phyloP scores from a whole-genome alignment of 306 rosid species.

The Castanea mollissima region DNA sequence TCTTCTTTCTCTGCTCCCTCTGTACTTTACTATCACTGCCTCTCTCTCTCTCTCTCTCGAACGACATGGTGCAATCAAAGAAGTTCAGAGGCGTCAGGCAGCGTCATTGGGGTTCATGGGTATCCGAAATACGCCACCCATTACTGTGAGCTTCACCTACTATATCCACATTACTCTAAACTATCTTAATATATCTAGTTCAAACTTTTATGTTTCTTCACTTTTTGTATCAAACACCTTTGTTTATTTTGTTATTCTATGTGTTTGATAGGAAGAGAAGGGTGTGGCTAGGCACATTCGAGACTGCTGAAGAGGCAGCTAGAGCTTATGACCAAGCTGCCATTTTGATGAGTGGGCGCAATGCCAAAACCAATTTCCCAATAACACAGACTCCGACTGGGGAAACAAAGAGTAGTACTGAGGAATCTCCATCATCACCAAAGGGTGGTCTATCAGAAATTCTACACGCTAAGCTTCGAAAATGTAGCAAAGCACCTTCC shows the following conservation, averaged over 20 bases:
- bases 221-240: not conserved
- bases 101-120: slow-evolving; percentile 63
- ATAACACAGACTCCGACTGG: slow-evolving; percentile 38
- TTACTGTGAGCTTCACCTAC: slow-evolving; percentile 32
- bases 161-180: not conserved
- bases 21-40: slow-evolving; percentile 32
- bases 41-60: not conserved
- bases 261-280: slow-evolving; percentile 35
- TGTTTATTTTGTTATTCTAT: not conserved
- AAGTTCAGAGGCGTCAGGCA: slow-evolving; percentile 60
- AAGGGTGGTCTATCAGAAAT: slow-evolving; percentile 64
- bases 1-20: slow-evolving; percentile 12
- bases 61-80: slow-evolving; percentile 37
- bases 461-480: slow-evolving; percentile 77
- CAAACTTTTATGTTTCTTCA: not conserved
- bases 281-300: slow-evolving; percentile 59
- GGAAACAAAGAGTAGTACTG: slow-evolving; percentile 6
- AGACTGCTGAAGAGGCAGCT: slow-evolving; percentile 52
- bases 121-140: slow-evolving; percentile 56
- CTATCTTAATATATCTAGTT: not conserved
- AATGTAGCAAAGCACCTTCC: slow-evolving; percentile 63
- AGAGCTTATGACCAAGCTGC: slow-evolving; percentile 49
- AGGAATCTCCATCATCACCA: slow-evolving; percentile 18
- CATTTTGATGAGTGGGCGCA: slow-evolving; percentile 45
- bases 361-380: slow-evolving; percentile 53